Conservation (phyloP, 257 asterid species). For the Solanum appendiculatum region DNA sequence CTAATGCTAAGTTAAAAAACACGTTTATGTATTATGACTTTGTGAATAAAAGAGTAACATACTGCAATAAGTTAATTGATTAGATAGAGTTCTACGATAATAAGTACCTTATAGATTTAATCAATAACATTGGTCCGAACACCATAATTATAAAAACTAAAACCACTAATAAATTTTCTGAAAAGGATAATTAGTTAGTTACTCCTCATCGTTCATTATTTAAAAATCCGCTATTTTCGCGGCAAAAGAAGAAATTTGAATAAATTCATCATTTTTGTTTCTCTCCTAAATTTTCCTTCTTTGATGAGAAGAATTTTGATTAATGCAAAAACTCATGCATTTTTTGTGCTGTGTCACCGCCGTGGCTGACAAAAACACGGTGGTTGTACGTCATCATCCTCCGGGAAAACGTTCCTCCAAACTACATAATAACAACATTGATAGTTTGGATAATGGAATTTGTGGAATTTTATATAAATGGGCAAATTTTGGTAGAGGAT, state of each 20-base stretch:
- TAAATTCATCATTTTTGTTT: neutral
- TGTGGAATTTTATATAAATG: slow-evolving; percentile 12
- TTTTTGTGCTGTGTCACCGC: neutral
- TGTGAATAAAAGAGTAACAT: neutral
- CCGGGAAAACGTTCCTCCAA: neutral
- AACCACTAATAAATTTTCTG: neutral
- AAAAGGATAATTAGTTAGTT: neutral
- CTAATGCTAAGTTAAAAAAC: fast-evolving
- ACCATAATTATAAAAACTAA: too few relatives aligned
- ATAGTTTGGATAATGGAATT: slow-evolving; percentile 4
- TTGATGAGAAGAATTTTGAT: neutral
- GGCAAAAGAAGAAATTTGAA: neutral
- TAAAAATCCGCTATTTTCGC: neutral
- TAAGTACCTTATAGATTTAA: too few relatives aligned
- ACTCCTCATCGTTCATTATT: neutral
- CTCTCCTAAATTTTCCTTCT: neutral
- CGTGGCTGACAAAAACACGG: neutral
- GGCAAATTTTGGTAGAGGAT: slow-evolving; percentile 14
- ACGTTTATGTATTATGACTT: too few relatives aligned
- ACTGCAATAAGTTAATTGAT: neutral
- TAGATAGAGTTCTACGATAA: too few relatives aligned
- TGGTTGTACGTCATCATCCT: neutral
- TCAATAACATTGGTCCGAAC: neutral
- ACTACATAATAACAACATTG: neutral
- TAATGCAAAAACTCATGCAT: neutral